Base-by-base conservation (phyloP, 2,329 filamentous ascomycete species). In the Chaetomium sp. region DNA sequence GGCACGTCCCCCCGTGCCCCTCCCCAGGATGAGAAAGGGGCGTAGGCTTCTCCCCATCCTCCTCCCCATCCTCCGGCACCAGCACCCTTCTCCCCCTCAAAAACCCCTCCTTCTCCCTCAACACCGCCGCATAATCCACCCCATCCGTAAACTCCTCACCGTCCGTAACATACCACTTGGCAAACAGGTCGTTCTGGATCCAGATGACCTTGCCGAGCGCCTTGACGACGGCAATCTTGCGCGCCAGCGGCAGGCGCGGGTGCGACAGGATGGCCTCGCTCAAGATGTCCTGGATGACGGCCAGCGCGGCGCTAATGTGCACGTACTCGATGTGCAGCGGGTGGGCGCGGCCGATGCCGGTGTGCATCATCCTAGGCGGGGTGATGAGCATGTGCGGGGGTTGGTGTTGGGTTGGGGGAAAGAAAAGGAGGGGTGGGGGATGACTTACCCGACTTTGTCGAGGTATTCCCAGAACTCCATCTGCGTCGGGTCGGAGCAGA, bases 131-230 rank as follows among this genome's bases (percentile, higher is more conserved):
- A 55, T 81, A 80, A 62, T 80, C 80, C 13, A 80, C 78, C 19
- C 77, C 77, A 1, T 76, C 72, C 31, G 76, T 75, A 68, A 80
- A 86, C 75, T 91, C 89, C 42, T 87, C 84, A 57, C 88, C 87
- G 69, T 91, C 88, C 38, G 84, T 81, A 42, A 91, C 85, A 71
- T 92, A 90, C 88, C 90, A 93, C 75, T 90, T 90, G n/a, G 90
- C 89, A 75, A 94, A 91, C 33, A 94, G 81, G 75, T 94, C 91
- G 74, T 94, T 94, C 77, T 94, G 91, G 70, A 94, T 93, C 90
- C 91, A 94, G 69, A 94, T 88, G 29, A 94, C 87, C 75, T 95
- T 94, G 67, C 87, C 87, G 25, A 94, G 80, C 0, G 91, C 91
- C 74, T 89, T 90, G 55, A 93, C 83, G 4, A 94, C 82, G 25